phyloP scores from a whole-genome alignment of 805 yeast genomes.

The Saccharomycopsis oosterbeekiorum region DNA sequence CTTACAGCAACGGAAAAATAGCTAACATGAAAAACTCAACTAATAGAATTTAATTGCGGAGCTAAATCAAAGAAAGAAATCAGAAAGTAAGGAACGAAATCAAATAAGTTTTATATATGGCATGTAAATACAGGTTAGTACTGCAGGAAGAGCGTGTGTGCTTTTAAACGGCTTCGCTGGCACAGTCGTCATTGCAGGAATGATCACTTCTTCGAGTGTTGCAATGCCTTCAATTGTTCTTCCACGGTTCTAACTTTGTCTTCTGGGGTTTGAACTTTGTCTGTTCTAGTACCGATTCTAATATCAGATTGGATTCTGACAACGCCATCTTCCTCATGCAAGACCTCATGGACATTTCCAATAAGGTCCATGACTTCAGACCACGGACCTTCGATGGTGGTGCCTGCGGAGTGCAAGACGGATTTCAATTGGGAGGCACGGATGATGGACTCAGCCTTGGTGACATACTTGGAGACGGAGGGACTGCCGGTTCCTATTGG shows the following conservation, averaged over 20 bases:
- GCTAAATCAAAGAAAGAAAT: too few species aligned
- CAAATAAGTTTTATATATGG: too few species aligned
- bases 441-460: conserved; percentile 56
- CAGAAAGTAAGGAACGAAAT: too few species aligned
- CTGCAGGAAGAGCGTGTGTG: too few species aligned
- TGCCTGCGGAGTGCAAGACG: conserved; percentile 84
- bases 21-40: too few species aligned
- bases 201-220: not conserved
- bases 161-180: too few species aligned
- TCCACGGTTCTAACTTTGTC: conserved; percentile 36
- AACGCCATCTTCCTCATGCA: conserved; percentile 57
- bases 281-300: conserved; percentile 60
- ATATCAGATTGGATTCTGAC: conserved; percentile 79
- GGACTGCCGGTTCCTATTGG: conserved; percentile 81
- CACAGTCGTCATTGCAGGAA: too few species aligned
- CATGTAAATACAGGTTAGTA: too few species aligned
- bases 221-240: conserved; percentile 22
- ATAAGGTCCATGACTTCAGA: conserved; percentile 70
- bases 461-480: conserved; percentile 74
- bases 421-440: conserved; percentile 53
- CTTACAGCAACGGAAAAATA: too few species aligned
- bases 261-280: conserved; percentile 30
- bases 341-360: conserved; percentile 64
- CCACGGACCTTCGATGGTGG: conserved; percentile 89
- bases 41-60: too few species aligned